Percentiles rank a stretch among this genome's conserved stretches.
phyloP scores from a whole-genome alignment of 257 asterid species.

The Fraxinus quadrangulata region DNA sequence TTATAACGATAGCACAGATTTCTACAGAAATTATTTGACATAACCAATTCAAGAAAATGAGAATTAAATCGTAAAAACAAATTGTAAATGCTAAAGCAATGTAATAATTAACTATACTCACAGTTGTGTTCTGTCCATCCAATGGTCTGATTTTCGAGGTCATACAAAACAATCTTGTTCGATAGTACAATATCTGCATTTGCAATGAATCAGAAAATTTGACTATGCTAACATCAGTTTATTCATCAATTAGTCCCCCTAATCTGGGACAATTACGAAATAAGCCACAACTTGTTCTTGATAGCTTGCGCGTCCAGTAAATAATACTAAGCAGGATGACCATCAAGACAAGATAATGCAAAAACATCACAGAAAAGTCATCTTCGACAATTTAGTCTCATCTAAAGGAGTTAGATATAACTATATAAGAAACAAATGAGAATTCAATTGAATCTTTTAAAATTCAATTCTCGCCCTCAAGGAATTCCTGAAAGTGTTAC shows the following conservation, averaged over 20 bases:
- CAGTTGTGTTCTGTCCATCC: slow-evolving; percentile 85
- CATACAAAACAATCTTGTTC: slow-evolving; percentile 74
- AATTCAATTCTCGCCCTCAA: too few species aligned
- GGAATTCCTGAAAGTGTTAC: too few species aligned
- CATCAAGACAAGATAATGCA: too few species aligned
- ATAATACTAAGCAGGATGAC: background rate
- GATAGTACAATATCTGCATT: slow-evolving; percentile 57
- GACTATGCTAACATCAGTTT: background rate
- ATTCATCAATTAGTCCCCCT: background rate
- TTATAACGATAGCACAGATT: background rate
- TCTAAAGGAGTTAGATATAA: too few species aligned
- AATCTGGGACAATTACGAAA: background rate
- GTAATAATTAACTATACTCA: slow-evolving; percentile 39
- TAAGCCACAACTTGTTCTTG: background rate
- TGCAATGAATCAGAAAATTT: slow-evolving; percentile 3
- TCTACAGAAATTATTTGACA: background rate
- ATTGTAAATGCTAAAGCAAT: slow-evolving; percentile 1
- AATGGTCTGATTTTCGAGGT: slow-evolving; percentile 73
- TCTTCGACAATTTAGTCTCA: background rate
- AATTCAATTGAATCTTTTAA: too few species aligned
- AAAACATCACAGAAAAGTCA: background rate
- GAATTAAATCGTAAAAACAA: background rate
- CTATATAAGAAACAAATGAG: too few species aligned
- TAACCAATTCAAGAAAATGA: slow-evolving; percentile 1
- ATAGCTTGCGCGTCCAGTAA: background rate